These are phyloP conservation scores for Leucaena leucocephala DNA, from an alignment of 306 rosid genomes.

Conservation along the genomic window DNA sequence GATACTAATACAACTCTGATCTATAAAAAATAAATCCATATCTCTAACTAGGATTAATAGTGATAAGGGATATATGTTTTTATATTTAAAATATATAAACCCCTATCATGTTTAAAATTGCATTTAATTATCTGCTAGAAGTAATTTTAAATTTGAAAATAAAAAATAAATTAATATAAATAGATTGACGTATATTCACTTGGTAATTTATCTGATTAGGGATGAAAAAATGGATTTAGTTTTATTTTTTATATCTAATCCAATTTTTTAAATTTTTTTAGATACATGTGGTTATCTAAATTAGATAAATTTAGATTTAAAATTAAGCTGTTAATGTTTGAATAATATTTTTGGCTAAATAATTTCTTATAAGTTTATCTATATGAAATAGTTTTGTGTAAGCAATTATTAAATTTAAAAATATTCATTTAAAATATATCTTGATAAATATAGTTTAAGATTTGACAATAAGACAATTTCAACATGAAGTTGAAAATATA, in stretches of 20 bases:
- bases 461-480: not conserved
- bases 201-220: too few relatives aligned
- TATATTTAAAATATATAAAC: not conserved
- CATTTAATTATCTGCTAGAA: not conserved
- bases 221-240: too few relatives aligned
- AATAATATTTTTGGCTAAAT: not conserved
- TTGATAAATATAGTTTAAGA: too few relatives aligned
- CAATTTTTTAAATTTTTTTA: too few relatives aligned
- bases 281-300: not conserved
- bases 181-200: not conserved
- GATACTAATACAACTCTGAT: too few relatives aligned
- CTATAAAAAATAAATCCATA: too few relatives aligned
- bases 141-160: not conserved
- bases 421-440: too few relatives aligned
- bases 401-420: too few relatives aligned
- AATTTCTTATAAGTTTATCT: not conserved
- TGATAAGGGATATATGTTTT: not conserved
- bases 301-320: too few relatives aligned
- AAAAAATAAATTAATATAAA: not conserved
- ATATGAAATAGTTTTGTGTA: too few relatives aligned
- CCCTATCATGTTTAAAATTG: not conserved
- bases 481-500: too few relatives aligned
- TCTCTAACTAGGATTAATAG: not conserved
- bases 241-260: too few relatives aligned
- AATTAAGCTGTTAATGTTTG: not conserved